phyloP scores from a whole-genome alignment of 345 rosid genomes.

The Punica granatum region DNA sequence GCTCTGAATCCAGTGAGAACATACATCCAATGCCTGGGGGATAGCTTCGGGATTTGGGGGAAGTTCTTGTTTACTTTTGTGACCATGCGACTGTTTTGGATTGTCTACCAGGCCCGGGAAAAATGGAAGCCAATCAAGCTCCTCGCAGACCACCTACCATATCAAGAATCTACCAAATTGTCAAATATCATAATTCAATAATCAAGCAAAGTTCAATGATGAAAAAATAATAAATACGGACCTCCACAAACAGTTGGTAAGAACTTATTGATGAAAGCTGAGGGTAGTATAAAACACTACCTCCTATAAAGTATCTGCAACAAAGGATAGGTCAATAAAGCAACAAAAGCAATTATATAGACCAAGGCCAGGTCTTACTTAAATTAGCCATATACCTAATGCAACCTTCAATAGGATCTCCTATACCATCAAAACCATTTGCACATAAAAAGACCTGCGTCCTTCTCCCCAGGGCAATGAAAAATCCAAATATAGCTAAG shows the following conservation, averaged over 20 bases:
- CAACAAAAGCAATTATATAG: slow-evolving; percentile 9
- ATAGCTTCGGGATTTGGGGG: slow-evolving; percentile 76
- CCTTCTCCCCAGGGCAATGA: slow-evolving; percentile 89
- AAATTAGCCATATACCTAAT: slow-evolving; percentile 40
- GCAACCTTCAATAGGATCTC: slow-evolving; percentile 59
- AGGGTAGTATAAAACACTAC: slow-evolving; percentile 86
- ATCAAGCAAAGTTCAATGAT: slow-evolving; percentile 6
- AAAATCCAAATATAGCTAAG: slow-evolving; percentile 96
- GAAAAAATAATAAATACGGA: slow-evolving; percentile 25
- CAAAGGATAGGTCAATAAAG: slow-evolving; percentile 14
- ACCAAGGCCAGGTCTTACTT: slow-evolving; percentile 10
- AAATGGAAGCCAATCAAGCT: slow-evolving; percentile 91
- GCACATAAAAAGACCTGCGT: slow-evolving; percentile 58
- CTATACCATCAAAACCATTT: slow-evolving; percentile 62
- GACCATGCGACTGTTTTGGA: slow-evolving; percentile 45
- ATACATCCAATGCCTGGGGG: slow-evolving; percentile 54
- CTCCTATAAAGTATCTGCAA: slow-evolving; percentile 81
- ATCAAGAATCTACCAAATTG: slow-evolving; percentile 12
- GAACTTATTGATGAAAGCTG: slow-evolving; percentile 93
- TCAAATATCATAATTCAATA: slow-evolving; percentile 5
- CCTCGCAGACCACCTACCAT: slow-evolving; percentile 86
- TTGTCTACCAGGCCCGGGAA: slow-evolving; percentile 37
- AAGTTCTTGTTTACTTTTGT: slow-evolving; percentile 44
- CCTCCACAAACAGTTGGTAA: slow-evolving; percentile 96
- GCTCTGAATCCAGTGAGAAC: slow-evolving; percentile 94